Base-by-base conservation (phyloP, 495 filamentous ascomycete species). In the Penicillium robsamsonii region DNA sequence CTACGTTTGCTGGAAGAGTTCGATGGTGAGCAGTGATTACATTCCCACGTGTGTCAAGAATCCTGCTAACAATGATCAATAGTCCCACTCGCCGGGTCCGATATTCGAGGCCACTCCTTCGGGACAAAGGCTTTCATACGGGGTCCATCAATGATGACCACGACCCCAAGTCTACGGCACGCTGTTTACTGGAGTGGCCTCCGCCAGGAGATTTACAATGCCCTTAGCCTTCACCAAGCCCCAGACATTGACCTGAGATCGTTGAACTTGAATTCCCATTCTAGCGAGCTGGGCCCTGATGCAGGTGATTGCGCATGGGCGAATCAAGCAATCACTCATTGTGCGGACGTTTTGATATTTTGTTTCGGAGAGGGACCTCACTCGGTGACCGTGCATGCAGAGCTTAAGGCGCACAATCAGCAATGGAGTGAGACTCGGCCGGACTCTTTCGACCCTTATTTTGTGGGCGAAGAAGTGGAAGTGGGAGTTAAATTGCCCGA, bases 1-100 rank as follows among this genome's bases (percentile, higher is more conserved):
- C 71, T 86, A 20, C 76, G 83, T 17, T 78, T 85, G 40, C 64
- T 84, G 12, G 81, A 86, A 68, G 84, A 86, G 58, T 82, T 84
- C 61, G 79, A 84, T 53, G 76, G 81, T 81, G 65, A 67, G 71
- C 29, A 25, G 15, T 45, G 12, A 17, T 40, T 22, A 18, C 2
- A 9, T 27, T 9, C 1, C 13, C 18, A 6, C 8, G 13, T 18
- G 9, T 53, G 12, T 24, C 22, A 54, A 42, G n/a, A 31, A 9
- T 15, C 7, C 25, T 9, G 35, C 24, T 62, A 11, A 62, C 22
- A 42, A 43, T 5, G 46, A 53, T 57, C 52, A n/a, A n/a, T 42
- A 68, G 65, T 59, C 25, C 65, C 65, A 50, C 55, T 65, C 35
- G 59, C 65, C n/a, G 65, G 65, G n/a, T 62, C 59, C 29, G 65